phyloP scores from a whole-genome alignment of 2,329 filamentous ascomycete genomes.

The Fusarium xylarioides region DNA sequence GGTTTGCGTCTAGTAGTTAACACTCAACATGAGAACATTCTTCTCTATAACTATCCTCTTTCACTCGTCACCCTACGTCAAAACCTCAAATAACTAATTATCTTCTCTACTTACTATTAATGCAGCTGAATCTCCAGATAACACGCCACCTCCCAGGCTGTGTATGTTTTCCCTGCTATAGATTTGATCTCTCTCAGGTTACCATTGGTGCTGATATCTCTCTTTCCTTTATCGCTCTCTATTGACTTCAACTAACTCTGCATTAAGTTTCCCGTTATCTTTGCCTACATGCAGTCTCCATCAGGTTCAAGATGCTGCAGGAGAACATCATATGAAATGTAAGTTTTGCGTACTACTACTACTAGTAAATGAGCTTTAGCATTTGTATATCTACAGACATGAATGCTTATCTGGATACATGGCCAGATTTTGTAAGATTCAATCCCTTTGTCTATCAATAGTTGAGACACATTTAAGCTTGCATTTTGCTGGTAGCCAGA shows the following conservation, averaged over 20 bases:
- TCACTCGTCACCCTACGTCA: accelerated
- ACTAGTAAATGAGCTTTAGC: accelerated
- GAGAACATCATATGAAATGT: neutral
- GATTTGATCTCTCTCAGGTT: too few species aligned
- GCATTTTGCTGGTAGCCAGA: accelerated
- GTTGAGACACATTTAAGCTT: neutral
- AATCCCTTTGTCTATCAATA: neutral
- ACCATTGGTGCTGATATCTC: accelerated
- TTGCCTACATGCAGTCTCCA: neutral
- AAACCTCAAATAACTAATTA: too few species aligned
- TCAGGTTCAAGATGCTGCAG: accelerated
- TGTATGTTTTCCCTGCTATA: accelerated
- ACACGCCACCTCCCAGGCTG: neutral
- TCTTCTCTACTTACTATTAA: too few species aligned
- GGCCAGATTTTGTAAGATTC: too few species aligned
- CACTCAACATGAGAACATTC: neutral
- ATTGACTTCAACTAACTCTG: accelerated
- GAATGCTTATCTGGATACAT: accelerated
- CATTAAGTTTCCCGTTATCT: accelerated
- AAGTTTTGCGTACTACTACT: neutral
- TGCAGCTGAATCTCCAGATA: accelerated
- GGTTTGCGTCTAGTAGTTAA: neutral
- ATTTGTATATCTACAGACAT: neutral
- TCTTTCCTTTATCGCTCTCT: accelerated
- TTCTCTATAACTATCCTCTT: too few species aligned